Evolutionary conservation across 2,329 filamentous ascomycete genomes (phyloP).

Genomic region (Neonectria ditissima): DNA sequence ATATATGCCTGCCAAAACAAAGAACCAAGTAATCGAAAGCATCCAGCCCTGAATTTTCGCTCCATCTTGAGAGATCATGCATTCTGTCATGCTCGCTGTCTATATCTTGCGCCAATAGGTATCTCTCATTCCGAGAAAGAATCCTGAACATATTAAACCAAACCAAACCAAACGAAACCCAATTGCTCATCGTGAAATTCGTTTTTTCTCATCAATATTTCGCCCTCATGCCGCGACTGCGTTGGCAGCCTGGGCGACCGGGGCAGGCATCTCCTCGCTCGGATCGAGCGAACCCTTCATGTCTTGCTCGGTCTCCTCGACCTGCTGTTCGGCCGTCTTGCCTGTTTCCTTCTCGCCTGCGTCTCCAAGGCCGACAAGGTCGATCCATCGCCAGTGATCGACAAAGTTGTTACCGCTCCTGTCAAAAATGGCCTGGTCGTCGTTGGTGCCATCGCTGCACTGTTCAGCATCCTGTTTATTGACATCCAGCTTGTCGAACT

Average conservation of each 20-base stretch:
- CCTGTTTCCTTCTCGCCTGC: slow-evolving; percentile 43
- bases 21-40: background rate
- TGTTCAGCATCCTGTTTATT: slow-evolving; percentile 29
- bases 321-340: slow-evolving; percentile 47
- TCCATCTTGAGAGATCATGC: background rate
- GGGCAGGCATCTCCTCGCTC: slow-evolving; percentile 40
- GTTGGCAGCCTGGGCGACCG: slow-evolving; percentile 18
- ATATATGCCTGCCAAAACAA: background rate
- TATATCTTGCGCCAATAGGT: slow-evolving; percentile 9
- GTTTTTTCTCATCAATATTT: background rate
- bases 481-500: slow-evolving; percentile 51
- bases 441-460: slow-evolving; percentile 53
- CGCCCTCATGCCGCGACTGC: slow-evolving; percentile 37
- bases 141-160: slow-evolving; percentile 27
- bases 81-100: background rate
- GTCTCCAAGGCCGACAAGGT: slow-evolving; percentile 62
- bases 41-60: background rate
- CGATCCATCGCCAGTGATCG: slow-evolving; percentile 65
- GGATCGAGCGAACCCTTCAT: slow-evolving; percentile 53
- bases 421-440: slow-evolving; percentile 66
- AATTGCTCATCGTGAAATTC: slow-evolving; percentile 38
- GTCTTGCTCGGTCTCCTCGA: slow-evolving; percentile 50
- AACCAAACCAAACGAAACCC: slow-evolving; percentile 10
- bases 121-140: slow-evolving; percentile 21
- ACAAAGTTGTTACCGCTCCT: slow-evolving; percentile 54